Conservation (phyloP, 805 yeast genomes). For the Pichia californica region DNA sequence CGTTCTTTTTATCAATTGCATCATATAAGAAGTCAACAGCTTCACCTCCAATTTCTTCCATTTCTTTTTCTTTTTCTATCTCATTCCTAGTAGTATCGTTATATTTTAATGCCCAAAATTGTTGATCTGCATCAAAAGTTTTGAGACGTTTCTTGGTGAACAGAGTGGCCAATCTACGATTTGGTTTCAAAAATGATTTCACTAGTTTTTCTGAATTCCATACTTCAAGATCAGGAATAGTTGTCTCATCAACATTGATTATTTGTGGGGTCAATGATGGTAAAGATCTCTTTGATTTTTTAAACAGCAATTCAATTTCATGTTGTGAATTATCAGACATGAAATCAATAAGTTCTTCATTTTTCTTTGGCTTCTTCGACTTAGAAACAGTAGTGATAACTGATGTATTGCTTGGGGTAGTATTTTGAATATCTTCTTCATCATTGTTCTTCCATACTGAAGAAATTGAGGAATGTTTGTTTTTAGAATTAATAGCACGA, state of each 20-base stretch:
- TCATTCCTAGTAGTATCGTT: no score
- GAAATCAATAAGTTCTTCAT: conserved; percentile 15
- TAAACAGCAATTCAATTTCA: conserved; percentile 23
- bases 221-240: conserved; percentile 36
- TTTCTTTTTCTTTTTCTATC: no score
- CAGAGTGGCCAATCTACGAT: conserved; percentile 14
- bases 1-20: no score
- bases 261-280: neutral
- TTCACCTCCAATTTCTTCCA: conserved; percentile 22
- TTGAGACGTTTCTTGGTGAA: conserved; percentile 12
- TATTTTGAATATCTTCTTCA: no score
- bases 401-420: no score
- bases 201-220: conserved; percentile 66
- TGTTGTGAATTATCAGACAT: conserved; percentile 16
- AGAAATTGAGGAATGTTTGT: no score
- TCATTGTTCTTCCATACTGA: no score
- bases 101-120: conserved; percentile 67
- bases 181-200: conserved; percentile 63
- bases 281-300: neutral
- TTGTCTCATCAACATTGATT: conserved; percentile 8
- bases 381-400: no score
- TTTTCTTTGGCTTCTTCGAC: neutral
- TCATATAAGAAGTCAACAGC: conserved; percentile 10
- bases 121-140: conserved; percentile 44
- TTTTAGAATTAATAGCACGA: conserved; percentile 5